These are phyloP conservation scores for Cladobotryum mycophilum DNA, from an alignment of 2,329 filamentous ascomycete species.

Conservation along the genomic window DNA sequence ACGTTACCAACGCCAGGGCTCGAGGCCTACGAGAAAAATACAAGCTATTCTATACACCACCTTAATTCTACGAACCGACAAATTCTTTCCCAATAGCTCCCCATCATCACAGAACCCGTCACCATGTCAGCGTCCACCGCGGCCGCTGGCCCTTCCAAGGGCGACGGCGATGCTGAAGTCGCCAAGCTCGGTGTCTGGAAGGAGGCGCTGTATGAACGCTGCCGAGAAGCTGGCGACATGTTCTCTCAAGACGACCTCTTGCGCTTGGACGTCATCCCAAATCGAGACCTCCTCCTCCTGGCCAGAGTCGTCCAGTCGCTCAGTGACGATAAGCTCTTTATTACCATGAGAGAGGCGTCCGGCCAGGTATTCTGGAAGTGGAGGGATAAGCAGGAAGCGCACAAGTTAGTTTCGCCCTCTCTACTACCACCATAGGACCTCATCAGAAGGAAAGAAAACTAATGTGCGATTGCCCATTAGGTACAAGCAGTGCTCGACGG, in stretches of 20 bases:
- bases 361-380: conserved; percentile 47
- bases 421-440: too few relatives aligned
- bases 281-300: conserved; percentile 48
- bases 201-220: conserved; percentile 50
- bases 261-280: conserved; percentile 51
- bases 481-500: conserved; percentile 54
- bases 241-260: conserved; percentile 56
- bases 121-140: conserved; percentile 24
- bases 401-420: conserved; percentile 42
- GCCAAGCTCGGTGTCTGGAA: conserved; percentile 48
- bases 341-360: conserved; percentile 36
- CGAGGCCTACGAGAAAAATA: neutral
- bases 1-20: neutral
- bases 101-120: neutral
- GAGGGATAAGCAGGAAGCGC: conserved; percentile 53
- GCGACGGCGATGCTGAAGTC: conserved; percentile 25
- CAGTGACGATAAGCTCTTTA: conserved; percentile 54
- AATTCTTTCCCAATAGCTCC: neutral
- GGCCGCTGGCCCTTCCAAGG: conserved; percentile 13
- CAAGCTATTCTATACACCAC: too few relatives aligned
- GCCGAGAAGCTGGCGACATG: conserved; percentile 43
- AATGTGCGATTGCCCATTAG: conserved; percentile 25
- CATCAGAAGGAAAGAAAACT: neutral
- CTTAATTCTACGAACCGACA: neutral
- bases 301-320: conserved; percentile 51